These are phyloP conservation scores for Boletus eberwhitei DNA, from an alignment of 768 basidiomycete genomes.

Conservation along the genomic window DNA sequence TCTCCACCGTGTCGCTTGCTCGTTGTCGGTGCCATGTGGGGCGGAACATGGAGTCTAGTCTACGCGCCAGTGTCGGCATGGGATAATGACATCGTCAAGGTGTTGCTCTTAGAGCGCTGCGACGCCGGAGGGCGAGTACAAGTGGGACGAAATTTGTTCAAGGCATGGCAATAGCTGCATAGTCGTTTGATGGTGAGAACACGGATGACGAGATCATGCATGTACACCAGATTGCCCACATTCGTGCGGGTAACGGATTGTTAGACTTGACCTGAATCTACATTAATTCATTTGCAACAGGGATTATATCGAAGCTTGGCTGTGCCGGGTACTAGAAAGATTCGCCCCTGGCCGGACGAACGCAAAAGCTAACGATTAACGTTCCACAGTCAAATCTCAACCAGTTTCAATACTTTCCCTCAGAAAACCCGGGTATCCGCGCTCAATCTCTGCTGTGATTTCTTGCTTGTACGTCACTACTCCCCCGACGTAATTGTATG, in stretches of 20 bases:
- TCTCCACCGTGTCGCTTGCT: too few relatives aligned
- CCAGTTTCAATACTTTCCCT: neutral
- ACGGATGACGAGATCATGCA: too few relatives aligned
- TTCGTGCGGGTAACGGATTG: too few relatives aligned
- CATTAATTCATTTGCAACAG: neutral
- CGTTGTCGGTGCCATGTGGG: conserved; percentile 49
- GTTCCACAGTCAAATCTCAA: neutral
- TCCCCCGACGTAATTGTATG: conserved; percentile 3
- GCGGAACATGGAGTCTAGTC: conserved; percentile 9
- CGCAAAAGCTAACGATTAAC: neutral
- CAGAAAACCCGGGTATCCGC: conserved; percentile 8
- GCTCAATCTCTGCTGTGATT: conserved; percentile 3
- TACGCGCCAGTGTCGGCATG: neutral
- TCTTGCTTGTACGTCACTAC: neutral
- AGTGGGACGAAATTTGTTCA: conserved; percentile 61
- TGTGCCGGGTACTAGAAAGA: neutral
- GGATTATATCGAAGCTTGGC: neutral
- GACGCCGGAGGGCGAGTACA: conserved; percentile 43
- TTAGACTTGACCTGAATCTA: too few relatives aligned
- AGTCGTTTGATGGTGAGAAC: neutral
- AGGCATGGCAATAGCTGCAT: conserved; percentile 50
- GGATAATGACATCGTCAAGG: conserved; percentile 75
- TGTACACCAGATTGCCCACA: too few relatives aligned
- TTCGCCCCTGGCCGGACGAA: neutral
- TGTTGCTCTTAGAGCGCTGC: conserved; percentile 55